These are phyloP conservation scores for Clitopilus passeckerianus DNA, from an alignment of 768 basidiomycete species.

Conservation along the genomic window DNA sequence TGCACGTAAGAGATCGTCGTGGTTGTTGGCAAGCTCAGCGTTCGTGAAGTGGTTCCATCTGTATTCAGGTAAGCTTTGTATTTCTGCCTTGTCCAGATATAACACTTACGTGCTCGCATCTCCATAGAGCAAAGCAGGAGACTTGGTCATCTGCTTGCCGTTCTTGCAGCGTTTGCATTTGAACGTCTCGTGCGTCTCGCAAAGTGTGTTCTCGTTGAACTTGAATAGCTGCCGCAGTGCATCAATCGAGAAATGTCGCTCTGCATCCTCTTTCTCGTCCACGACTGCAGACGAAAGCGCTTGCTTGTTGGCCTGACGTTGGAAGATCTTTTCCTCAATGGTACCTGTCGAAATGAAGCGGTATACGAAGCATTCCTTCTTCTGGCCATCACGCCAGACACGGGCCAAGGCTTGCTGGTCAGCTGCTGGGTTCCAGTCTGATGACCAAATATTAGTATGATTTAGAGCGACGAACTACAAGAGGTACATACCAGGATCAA, in stretches of 20 bases:
- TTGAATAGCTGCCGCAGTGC: slow-evolving; percentile 86
- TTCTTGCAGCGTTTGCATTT: slow-evolving; percentile 91
- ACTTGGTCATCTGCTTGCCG: slow-evolving; percentile 78
- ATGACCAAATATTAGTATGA: slow-evolving; percentile 1
- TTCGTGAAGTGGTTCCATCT: slow-evolving; percentile 99
- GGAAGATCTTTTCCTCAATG: slow-evolving; percentile 99
- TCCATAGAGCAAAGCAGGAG: slow-evolving; percentile 86
- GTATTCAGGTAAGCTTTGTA: slow-evolving; percentile 1
- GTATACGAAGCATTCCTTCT: slow-evolving; percentile 99
- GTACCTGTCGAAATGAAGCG: slow-evolving; percentile 97
- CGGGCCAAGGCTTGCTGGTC: slow-evolving; percentile 98
- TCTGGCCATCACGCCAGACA: slow-evolving; percentile 99
- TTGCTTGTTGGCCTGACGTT: slow-evolving; percentile 94
- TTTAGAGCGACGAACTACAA: not conserved
- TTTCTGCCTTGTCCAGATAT: not conserved
- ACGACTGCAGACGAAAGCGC: slow-evolving; percentile 97
- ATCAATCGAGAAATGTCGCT: slow-evolving; percentile 92
- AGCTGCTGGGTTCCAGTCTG: slow-evolving; percentile 99
- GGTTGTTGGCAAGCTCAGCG: slow-evolving; percentile 79
- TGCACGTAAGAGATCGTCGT: slow-evolving; percentile 91
- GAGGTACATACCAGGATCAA: slow-evolving; percentile 72
- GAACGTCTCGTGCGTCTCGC: slow-evolving; percentile 97
- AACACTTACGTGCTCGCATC: slow-evolving; percentile 91
- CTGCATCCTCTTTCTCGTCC: slow-evolving; percentile 93
- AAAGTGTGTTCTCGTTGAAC: slow-evolving; percentile 81